Evolutionary conservation across 108 stramenopile genomes (phyloP).

Genomic region (Parietichytrium sp.): DNA sequence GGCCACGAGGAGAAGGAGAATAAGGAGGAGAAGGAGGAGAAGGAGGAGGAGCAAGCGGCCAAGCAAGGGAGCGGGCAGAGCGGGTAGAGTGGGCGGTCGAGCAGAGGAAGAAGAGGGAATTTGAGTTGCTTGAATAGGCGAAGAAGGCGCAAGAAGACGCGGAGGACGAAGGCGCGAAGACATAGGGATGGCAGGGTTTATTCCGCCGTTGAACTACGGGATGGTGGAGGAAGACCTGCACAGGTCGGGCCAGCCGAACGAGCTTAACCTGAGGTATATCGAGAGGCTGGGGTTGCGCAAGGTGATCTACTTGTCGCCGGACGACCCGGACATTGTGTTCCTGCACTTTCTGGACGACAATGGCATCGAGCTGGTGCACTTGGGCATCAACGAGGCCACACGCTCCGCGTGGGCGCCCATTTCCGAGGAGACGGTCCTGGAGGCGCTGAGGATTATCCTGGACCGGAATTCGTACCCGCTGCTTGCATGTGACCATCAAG

Average conservation of each 20-base stretch:
- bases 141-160: no score
- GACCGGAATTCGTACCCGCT: neutral
- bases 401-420: slow-evolving; percentile 4
- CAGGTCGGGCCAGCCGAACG: slow-evolving; percentile 5
- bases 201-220: slow-evolving; percentile 17
- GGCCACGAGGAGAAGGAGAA: no score
- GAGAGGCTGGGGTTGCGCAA: neutral
- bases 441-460: slow-evolving; percentile 21
- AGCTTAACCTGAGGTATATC: neutral
- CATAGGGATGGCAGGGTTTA: slow-evolving; percentile 30
- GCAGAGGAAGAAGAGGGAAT: no score
- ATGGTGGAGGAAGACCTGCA: slow-evolving; percentile 39
- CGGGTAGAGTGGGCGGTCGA: no score
- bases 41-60: no score
- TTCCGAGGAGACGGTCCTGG: neutral
- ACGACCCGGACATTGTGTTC: slow-evolving; percentile 18
- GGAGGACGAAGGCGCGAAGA: no score
- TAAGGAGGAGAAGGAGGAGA: no score
- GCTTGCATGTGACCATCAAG: slow-evolving; percentile 32
- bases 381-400: neutral
- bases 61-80: no score
- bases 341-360: slow-evolving; percentile 11
- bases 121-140: no score
- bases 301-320: neutral
- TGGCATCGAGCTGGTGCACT: neutral